Percentiles rank a stretch among this genome's conserved stretches.
Conservation (phyloP, 2,329 filamentous ascomycete genomes). For the Fusarium heterosporum region DNA sequence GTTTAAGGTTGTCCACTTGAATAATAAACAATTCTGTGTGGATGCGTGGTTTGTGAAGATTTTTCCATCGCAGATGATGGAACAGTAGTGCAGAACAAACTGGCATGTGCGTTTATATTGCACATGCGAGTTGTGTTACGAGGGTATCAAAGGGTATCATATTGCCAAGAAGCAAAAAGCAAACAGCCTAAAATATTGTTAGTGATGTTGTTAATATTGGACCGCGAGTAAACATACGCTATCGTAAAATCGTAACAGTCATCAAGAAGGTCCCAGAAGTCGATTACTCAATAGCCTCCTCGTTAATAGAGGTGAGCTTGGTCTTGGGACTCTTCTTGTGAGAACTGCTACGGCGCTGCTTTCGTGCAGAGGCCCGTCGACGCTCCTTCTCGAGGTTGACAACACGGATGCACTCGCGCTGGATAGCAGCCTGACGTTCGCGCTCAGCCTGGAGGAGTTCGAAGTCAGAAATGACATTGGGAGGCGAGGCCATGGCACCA, state of each 20-base stretch:
- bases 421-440: constrained; percentile 60
- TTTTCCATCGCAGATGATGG: constrained; percentile 30
- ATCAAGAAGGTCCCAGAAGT: constrained; percentile 42
- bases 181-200: constrained; percentile 43
- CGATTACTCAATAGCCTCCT: constrained; percentile 58
- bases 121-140: constrained; percentile 40
- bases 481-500: constrained; percentile 50
- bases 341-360: constrained; percentile 53
- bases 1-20: constrained; percentile 24
- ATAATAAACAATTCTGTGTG: constrained; percentile 18
- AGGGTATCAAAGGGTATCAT: constrained; percentile 47
- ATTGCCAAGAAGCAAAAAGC: constrained; percentile 40
- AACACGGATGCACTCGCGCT: constrained; percentile 65
- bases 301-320: constrained; percentile 60
- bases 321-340: constrained; percentile 64
- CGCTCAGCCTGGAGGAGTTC: constrained; percentile 64
- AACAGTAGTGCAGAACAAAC: constrained; percentile 35
- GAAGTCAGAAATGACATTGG: constrained; percentile 57
- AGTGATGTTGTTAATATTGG: constrained; percentile 17
- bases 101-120: constrained; percentile 39
- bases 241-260: constrained; percentile 47
- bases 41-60: constrained; percentile 15
- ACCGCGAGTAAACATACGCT: constrained; percentile 36
- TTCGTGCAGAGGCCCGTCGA: constrained; percentile 56
- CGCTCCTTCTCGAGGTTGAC: constrained; percentile 67